A percentile compares a stretch with the other conserved stretches of the same genome.
phyloP scores from a whole-genome alignment of 495 filamentous ascomycete genomes.

The Aspergillus baeticus region DNA sequence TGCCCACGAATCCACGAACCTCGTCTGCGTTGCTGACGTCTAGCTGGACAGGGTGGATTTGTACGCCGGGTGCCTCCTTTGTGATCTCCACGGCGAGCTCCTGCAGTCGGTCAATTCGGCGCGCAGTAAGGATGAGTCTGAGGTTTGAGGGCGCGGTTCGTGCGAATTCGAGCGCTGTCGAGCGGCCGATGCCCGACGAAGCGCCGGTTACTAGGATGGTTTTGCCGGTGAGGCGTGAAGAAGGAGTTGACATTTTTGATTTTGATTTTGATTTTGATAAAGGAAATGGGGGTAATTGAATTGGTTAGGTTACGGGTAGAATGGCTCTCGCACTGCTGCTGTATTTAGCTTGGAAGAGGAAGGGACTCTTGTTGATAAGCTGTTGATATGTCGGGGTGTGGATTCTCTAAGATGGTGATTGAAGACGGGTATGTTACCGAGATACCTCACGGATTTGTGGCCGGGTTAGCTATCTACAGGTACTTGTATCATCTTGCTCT shows the following conservation, averaged over 20 bases:
- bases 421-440: too few relatives aligned
- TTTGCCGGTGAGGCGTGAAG: not conserved
- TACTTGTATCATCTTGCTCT: too few relatives aligned
- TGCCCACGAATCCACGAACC: not conserved
- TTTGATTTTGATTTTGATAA: not conserved
- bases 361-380: too few relatives aligned
- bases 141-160: not conserved
- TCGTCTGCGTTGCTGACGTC: not conserved
- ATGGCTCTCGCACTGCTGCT: too few relatives aligned
- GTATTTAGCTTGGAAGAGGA: too few relatives aligned
- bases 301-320: not conserved
- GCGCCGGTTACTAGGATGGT: conserved; percentile 2
- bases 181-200: not conserved
- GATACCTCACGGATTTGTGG: too few relatives aligned
- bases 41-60: not conserved
- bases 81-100: not conserved
- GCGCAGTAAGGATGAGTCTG: not conserved
- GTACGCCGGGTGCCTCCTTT: not conserved
- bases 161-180: conserved; percentile 1
- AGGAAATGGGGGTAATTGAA: not conserved
- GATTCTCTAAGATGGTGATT: too few relatives aligned
- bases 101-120: not conserved
- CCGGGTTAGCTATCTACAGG: too few relatives aligned
- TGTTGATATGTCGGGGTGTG: too few relatives aligned
- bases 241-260: not conserved